Conservation (phyloP, 2,329 filamentous ascomycete species). For the Leptoxyphium fumago region DNA sequence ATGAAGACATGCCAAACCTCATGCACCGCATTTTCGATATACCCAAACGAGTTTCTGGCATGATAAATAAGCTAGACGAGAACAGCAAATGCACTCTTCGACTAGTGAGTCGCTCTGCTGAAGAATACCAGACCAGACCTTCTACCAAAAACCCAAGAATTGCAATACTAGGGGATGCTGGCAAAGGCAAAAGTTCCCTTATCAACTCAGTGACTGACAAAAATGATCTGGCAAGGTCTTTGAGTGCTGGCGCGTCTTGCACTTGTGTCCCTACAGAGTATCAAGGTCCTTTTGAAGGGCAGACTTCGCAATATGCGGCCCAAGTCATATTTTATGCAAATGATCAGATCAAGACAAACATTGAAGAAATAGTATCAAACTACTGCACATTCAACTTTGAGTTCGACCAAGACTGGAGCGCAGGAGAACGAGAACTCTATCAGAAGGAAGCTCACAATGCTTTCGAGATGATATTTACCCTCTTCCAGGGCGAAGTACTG, state of each 20-base stretch:
- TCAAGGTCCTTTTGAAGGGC: not conserved
- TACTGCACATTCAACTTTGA: slow-evolving; percentile 7
- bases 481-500: slow-evolving; percentile 6
- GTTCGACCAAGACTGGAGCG: slow-evolving; percentile 6
- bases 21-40: not conserved
- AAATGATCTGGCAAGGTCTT: slow-evolving; percentile 8
- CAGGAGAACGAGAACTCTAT: slow-evolving; percentile 2
- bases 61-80: no score
- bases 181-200: slow-evolving; percentile 13
- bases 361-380: slow-evolving; percentile 4
- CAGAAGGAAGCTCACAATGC: slow-evolving; percentile 3
- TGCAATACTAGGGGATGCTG: slow-evolving; percentile 9
- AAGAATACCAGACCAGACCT: not conserved
- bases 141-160: slow-evolving; percentile 2
- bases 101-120: no score
- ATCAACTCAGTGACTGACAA: slow-evolving; percentile 11
- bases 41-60: no score
- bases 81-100: no score
- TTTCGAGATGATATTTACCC: slow-evolving; percentile 3
- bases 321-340: slow-evolving; percentile 6
- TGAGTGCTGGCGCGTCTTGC: slow-evolving; percentile 7
- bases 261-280: slow-evolving; percentile 9
- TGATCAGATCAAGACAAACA: slow-evolving; percentile 1
- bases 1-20: not conserved
- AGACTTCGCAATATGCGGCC: slow-evolving; percentile 6